A percentile compares a stretch with the other conserved stretches of the same genome.
Conservation (phyloP, 2,329 filamentous ascomycete genomes). For the Bipolaris victoriae region DNA sequence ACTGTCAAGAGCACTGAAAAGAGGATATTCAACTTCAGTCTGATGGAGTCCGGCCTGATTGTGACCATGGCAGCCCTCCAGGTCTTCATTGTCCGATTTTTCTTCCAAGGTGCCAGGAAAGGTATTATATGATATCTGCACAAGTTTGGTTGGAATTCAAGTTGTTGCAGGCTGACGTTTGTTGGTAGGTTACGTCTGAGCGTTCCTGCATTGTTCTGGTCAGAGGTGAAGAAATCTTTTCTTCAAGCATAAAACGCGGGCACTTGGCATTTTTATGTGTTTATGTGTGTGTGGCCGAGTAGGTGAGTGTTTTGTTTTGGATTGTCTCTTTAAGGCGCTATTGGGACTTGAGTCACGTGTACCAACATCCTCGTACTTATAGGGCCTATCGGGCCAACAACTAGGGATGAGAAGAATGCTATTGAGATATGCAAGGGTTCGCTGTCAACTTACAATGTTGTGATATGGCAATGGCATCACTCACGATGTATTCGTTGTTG, state of each 20-base stretch:
- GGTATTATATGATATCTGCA: slow-evolving; percentile 49
- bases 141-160: slow-evolving; percentile 1
- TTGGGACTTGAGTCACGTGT: slow-evolving; percentile 7
- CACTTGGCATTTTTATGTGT: not conserved
- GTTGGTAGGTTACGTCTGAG: slow-evolving; percentile 34
- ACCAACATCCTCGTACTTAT: slow-evolving; percentile 4
- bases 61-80: slow-evolving; percentile 94
- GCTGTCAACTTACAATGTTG: not conserved
- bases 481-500: not conserved
- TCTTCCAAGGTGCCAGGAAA: slow-evolving; percentile 88
- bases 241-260: not conserved
- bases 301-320: not conserved
- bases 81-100: slow-evolving; percentile 97
- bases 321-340: slow-evolving; percentile 11
- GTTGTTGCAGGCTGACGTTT: slow-evolving; percentile 23
- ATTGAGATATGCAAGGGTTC: not conserved
- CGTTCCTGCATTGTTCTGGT: not conserved
- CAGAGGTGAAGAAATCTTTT: not conserved
- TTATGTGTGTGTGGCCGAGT: not conserved
- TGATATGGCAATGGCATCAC: not conserved
- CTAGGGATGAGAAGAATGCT: not conserved
- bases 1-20: slow-evolving; percentile 95
- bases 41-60: slow-evolving; percentile 91
- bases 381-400: slow-evolving; percentile 1
- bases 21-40: slow-evolving; percentile 95